These are phyloP conservation scores for Solanum hybrid DNA, from an alignment of 305 asterid species.

Conservation along the genomic window DNA sequence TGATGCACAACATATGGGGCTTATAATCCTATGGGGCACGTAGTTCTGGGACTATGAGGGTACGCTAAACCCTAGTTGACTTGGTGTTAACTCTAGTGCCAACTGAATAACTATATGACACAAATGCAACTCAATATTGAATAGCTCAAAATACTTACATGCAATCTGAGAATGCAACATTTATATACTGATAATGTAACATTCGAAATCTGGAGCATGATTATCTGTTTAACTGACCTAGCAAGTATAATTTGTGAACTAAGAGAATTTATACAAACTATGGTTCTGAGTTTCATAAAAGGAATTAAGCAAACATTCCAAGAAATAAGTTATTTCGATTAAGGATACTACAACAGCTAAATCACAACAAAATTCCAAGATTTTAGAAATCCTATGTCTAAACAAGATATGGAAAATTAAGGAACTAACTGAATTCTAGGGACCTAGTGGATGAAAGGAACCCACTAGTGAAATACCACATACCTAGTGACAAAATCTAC, in stretches of 20 bases:
- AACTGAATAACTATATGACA: neutral
- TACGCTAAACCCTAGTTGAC: neutral
- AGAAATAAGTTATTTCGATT: too few species aligned
- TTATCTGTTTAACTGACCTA: neutral
- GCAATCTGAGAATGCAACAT: neutral
- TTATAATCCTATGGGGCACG: neutral
- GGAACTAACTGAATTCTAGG: too few species aligned
- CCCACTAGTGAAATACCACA: neutral
- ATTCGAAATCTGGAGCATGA: neutral
- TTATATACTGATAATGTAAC: neutral
- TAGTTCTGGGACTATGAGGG: neutral
- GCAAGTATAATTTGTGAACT: neutral
- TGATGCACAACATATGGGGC: neutral
- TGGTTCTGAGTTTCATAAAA: neutral
- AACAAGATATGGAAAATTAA: too few species aligned
- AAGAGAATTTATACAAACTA: neutral
- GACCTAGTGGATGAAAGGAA: too few species aligned
- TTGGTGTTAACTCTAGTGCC: neutral
- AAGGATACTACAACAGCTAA: neutral
- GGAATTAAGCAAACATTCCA: neutral
- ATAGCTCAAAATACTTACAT: neutral
- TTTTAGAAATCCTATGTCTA: neutral
- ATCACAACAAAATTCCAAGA: neutral
- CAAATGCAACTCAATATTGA: neutral
- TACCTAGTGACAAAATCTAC: neutral